Evolutionary conservation across 2,329 filamentous ascomycete genomes (phyloP), one percentile per base, ranked within the genome.

Genomic region (Penicillium sp.): DNA sequence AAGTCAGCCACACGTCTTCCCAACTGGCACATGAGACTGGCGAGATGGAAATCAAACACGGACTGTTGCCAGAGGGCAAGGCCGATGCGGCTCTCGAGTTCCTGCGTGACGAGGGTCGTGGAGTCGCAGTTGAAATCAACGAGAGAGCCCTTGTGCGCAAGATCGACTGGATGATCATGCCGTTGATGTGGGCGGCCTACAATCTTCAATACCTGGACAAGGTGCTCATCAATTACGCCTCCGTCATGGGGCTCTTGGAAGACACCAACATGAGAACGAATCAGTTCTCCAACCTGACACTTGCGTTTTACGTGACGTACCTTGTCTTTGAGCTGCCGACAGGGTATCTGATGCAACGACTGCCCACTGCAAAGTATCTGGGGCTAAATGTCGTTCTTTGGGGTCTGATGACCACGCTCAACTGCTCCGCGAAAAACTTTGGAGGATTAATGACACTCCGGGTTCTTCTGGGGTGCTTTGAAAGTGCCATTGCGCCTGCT

Each of bases 171-270:
- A 66, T 65, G 51, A 62, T 81, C 28, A 73, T 83, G 63, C 81
- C 74, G 4, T 50, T 74, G 49, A 73, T 76, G 70, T 78, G 66
- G 47, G 71, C 54, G 57, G 78, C 72, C 1, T 83, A 83, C 57
- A 74, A 78, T n/a, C 66, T 83, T 4, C 80, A 83, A 51, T 83
- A 77, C 53, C 68, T 81, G 1, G 81, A 84, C 65, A 83, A 84
- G 61, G 77, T 76, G 0, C 50, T 66, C 38, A 63, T 69, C 6
- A 76, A 76, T 4, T 66, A 74, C 36, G 69, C 81, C 5, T 77
- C 77, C 39, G 78, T 84, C 46, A 85, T 84, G 82, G 79, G 79
- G 11, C 65, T 84, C 11, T 68, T 65, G 9, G 65, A 72, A 47
- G 79, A 82, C 49, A 73, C 79, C 6, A 68, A 75, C 3, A 71